These are phyloP conservation scores for Alternaria incomplexa DNA, from an alignment of 2,329 filamentous ascomycete species.

Conservation along the genomic window DNA sequence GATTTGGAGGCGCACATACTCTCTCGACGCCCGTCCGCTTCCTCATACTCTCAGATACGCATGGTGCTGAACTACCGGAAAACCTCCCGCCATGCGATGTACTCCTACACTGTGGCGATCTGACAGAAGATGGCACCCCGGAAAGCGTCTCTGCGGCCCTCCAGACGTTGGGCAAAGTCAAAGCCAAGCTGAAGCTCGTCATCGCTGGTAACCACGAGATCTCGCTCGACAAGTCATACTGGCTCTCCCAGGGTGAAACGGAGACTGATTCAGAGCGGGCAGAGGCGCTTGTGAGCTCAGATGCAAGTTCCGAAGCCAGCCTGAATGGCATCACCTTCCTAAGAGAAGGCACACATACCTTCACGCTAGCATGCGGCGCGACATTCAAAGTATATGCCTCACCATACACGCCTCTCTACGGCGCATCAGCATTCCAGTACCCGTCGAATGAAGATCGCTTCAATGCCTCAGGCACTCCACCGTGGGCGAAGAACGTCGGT, in stretches of 20 bases:
- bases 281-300: conserved; percentile 37
- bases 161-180: conserved; percentile 52
- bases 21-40: conserved; percentile 25
- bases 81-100: conserved; percentile 59
- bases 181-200: conserved; percentile 63
- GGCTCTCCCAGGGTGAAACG: conserved; percentile 38
- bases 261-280: conserved; percentile 10
- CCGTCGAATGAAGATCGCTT: conserved; percentile 56
- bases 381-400: conserved; percentile 59
- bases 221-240: conserved; percentile 56
- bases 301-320: conserved; percentile 48
- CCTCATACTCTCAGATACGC: conserved; percentile 53
- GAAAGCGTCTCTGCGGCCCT: conserved; percentile 55
- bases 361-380: conserved; percentile 56
- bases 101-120: conserved; percentile 64
- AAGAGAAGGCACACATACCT: conserved; percentile 57
- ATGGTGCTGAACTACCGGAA: conserved; percentile 25
- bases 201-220: conserved; percentile 69
- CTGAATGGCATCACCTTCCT: conserved; percentile 58
- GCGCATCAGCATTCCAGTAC: conserved; percentile 62
- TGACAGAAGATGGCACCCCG: conserved; percentile 58
- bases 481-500: conserved; percentile 25
- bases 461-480: conserved; percentile 46
- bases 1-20: neutral
- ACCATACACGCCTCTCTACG: conserved; percentile 60